These are phyloP conservation scores for Priceomyces haplophilus DNA, from an alignment of 805 yeast species.

Conservation along the genomic window DNA sequence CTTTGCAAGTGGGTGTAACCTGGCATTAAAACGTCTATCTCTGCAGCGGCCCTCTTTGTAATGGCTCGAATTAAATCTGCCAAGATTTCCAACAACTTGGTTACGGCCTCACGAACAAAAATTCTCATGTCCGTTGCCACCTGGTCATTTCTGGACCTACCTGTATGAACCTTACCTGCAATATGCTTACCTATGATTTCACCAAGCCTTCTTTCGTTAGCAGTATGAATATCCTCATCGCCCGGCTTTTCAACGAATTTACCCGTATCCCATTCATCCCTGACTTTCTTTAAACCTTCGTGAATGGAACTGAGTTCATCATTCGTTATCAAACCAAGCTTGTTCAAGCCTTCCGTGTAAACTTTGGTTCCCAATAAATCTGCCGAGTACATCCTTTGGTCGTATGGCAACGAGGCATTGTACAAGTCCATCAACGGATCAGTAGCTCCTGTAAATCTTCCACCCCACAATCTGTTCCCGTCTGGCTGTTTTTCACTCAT, in stretches of 20 bases:
- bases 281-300: slow-evolving; percentile 68
- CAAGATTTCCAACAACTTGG: slow-evolving; percentile 54
- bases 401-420: slow-evolving; percentile 96
- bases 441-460: slow-evolving; percentile 93
- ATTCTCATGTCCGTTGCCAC: slow-evolving; percentile 99
- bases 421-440: slow-evolving; percentile 97
- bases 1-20: slow-evolving; percentile 98
- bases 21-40: slow-evolving; percentile 93
- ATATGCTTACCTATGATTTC: slow-evolving; percentile 91
- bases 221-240: slow-evolving; percentile 98
- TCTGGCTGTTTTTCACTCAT: slow-evolving; percentile 46
- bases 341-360: slow-evolving; percentile 81
- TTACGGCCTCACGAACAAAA: slow-evolving; percentile 77
- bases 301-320: slow-evolving; percentile 82
- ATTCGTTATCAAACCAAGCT: slow-evolving; percentile 67
- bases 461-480: slow-evolving; percentile 92
- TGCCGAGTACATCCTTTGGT: slow-evolving; percentile 89
- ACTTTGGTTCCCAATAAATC: slow-evolving; percentile 93
- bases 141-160: slow-evolving; percentile 97
- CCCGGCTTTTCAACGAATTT: slow-evolving; percentile 74
- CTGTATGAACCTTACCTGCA: slow-evolving; percentile 99
- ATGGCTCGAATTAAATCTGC: slow-evolving; percentile 65
- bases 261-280: slow-evolving; percentile 75
- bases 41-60: slow-evolving; percentile 72
- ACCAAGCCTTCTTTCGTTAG: slow-evolving; percentile 96